These are phyloP conservation scores for Phytophthora melonis DNA, from an alignment of 352 stramenopile species.

Conservation along the genomic window DNA sequence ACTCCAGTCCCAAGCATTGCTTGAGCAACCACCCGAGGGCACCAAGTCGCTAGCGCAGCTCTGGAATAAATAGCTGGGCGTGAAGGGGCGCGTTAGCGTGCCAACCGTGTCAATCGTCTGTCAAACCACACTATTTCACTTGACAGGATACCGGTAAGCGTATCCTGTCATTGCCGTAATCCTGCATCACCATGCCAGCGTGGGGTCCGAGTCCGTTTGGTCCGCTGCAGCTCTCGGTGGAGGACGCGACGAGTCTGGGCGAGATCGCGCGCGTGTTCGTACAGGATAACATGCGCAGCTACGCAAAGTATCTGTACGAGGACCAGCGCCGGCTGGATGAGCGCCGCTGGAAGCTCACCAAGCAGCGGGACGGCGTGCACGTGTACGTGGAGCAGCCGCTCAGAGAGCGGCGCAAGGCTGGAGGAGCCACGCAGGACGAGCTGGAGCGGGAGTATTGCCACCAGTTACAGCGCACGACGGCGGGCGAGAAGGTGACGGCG, in stretches of 20 bases:
- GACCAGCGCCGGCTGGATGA: slow-evolving; percentile 40
- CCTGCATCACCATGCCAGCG: slow-evolving; percentile 15
- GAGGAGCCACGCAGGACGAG: slow-evolving; percentile 28
- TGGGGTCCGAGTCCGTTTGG: slow-evolving; percentile 45
- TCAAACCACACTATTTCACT: background rate
- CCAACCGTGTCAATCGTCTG: slow-evolving; percentile 13
- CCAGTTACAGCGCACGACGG: slow-evolving; percentile 13
- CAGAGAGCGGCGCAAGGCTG: slow-evolving; percentile 30
- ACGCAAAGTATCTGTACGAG: slow-evolving; percentile 39
- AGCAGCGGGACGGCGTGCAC: slow-evolving; percentile 33
- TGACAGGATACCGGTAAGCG: slow-evolving; percentile 8
- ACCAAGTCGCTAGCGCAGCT: background rate
- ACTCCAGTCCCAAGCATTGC: background rate
- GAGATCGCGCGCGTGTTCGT: slow-evolving; percentile 47
- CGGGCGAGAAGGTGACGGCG: slow-evolving; percentile 25
- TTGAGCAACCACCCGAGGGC: background rate
- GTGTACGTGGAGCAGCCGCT: slow-evolving; percentile 41
- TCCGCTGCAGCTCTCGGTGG: slow-evolving; percentile 35
- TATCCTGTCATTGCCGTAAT: background rate
- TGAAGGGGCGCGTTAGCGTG: background rate
- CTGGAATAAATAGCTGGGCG: background rate
- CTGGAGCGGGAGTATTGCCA: slow-evolving; percentile 33
- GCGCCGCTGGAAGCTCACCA: slow-evolving; percentile 38
- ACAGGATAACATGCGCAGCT: slow-evolving; percentile 35
- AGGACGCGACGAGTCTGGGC: slow-evolving; percentile 32